These are phyloP conservation scores for Avicennia marina DNA, from an alignment of 257 asterid genomes.

Conservation along the genomic window DNA sequence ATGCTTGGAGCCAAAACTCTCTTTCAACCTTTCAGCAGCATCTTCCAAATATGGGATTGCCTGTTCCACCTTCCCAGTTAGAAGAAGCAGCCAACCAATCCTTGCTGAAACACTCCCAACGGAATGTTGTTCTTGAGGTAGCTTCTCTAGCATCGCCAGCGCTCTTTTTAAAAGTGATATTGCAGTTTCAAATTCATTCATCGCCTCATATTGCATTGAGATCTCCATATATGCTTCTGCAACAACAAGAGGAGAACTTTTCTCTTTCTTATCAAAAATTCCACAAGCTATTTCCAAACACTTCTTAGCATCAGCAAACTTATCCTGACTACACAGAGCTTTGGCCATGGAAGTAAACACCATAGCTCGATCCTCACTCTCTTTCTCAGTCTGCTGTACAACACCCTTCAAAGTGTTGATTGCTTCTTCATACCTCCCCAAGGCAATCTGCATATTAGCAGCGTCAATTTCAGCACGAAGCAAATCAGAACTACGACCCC, in stretches of 20 bases:
- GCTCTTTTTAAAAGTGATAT: conserved; percentile 62
- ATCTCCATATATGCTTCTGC: conserved; percentile 78
- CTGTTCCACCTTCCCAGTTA: conserved; percentile 73
- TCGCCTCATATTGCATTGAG: conserved; percentile 68
- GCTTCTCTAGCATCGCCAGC: conserved; percentile 58
- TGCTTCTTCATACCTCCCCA: conserved; percentile 77
- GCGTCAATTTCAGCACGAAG: conserved; percentile 90
- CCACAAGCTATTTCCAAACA: conserved; percentile 72
- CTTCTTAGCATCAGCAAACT: conserved; percentile 61
- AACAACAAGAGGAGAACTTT: conserved; percentile 52
- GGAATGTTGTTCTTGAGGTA: conserved; percentile 87
- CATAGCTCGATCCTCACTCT: conserved; percentile 78
- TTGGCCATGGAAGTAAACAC: conserved; percentile 76
- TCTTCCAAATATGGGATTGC: conserved; percentile 82
- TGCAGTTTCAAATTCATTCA: conserved; percentile 85
- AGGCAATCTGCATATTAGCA: conserved; percentile 87
- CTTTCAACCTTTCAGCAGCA: conserved; percentile 90
- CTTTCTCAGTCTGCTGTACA: conserved; percentile 70
- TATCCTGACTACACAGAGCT: conserved; percentile 69
- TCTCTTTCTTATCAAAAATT: conserved; percentile 66
- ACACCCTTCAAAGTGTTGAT: conserved; percentile 65
- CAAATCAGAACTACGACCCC: conserved; percentile 78
- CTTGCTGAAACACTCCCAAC: conserved; percentile 86
- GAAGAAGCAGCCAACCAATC: conserved; percentile 79
- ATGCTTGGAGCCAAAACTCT: conserved; percentile 86